phyloP scores from a whole-genome alignment of 2,329 filamentous ascomycete species.

The Sporothrix mexicana region DNA sequence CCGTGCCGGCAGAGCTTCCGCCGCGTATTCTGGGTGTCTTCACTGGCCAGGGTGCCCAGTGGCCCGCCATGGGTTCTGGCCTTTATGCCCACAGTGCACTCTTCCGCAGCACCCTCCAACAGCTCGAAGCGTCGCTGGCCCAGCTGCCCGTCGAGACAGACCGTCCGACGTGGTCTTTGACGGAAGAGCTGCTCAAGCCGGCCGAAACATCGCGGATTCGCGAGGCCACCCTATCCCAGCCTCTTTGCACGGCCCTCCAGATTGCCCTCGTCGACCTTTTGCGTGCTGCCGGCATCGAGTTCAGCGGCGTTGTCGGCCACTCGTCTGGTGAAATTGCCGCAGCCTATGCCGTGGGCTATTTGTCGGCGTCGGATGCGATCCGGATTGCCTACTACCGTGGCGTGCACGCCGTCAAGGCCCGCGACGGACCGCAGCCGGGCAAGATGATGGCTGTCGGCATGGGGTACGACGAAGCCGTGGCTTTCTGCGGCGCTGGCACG shows the following conservation, averaged over 20 bases:
- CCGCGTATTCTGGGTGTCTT: slow-evolving; percentile 34
- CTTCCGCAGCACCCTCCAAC: slow-evolving; percentile 24
- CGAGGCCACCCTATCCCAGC: slow-evolving; percentile 53
- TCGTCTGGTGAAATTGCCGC: slow-evolving; percentile 54
- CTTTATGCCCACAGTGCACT: slow-evolving; percentile 36
- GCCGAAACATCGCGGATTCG: slow-evolving; percentile 35
- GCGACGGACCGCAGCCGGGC: slow-evolving; percentile 37
- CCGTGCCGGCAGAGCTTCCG: slow-evolving; percentile 20
- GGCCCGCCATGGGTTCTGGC: slow-evolving; percentile 44
- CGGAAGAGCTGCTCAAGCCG: slow-evolving; percentile 31
- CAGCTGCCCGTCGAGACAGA: slow-evolving; percentile 27
- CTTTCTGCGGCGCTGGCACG: slow-evolving; percentile 38
- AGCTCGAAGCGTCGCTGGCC: slow-evolving; percentile 33
- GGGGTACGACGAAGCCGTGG: slow-evolving; percentile 40
- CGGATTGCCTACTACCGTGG: slow-evolving; percentile 52
- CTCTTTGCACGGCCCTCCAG: slow-evolving; percentile 61
- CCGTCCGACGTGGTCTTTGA: slow-evolving; percentile 36
- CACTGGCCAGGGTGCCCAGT: slow-evolving; percentile 37
- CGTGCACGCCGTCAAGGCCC: slow-evolving; percentile 41
- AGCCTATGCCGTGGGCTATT: slow-evolving; percentile 49
- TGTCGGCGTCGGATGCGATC: slow-evolving; percentile 48
- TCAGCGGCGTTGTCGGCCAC: slow-evolving; percentile 48
- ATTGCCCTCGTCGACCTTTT: slow-evolving; percentile 49
- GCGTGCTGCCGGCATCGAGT: slow-evolving; percentile 40
- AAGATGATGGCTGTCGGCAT: slow-evolving; percentile 49